These are phyloP conservation scores for Casuarina equisetifolia DNA, from an alignment of 306 rosid genomes.

Conservation along the genomic window DNA sequence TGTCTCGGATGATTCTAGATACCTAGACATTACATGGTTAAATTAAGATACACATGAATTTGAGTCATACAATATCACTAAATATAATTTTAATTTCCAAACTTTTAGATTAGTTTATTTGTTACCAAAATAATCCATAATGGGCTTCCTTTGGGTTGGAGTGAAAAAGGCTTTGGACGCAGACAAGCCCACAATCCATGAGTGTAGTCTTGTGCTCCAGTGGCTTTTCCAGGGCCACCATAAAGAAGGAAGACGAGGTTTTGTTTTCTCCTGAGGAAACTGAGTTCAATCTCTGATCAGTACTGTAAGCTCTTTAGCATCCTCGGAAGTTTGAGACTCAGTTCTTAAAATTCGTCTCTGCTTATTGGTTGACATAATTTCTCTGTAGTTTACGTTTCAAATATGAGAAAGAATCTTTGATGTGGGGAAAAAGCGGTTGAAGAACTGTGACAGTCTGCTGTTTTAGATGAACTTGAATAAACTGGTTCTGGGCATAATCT, in stretches of 20 bases:
- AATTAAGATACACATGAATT: too few species aligned
- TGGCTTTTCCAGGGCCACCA: background rate
- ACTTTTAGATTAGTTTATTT: too few species aligned
- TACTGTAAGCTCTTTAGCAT: background rate
- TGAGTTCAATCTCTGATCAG: background rate
- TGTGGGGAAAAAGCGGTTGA: background rate
- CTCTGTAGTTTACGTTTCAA: background rate
- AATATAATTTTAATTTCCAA: too few species aligned
- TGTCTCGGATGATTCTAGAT: too few species aligned
- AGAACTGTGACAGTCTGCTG: background rate
- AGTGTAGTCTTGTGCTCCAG: too few species aligned
- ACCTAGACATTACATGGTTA: too few species aligned
- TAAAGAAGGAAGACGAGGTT: background rate
- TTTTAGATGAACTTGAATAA: background rate
- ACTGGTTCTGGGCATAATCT: background rate
- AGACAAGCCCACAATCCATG: too few species aligned
- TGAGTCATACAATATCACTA: too few species aligned
- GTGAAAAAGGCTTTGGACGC: too few species aligned
- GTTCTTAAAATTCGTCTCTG: background rate
- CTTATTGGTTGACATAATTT: background rate
- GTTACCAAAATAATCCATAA: too few species aligned
- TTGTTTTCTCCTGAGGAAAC: background rate
- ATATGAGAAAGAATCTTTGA: background rate
- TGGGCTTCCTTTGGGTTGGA: too few species aligned
- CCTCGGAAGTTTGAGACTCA: background rate